Conservation (phyloP, 2,329 filamentous ascomycete species). For the Microsporum audouinii region DNA sequence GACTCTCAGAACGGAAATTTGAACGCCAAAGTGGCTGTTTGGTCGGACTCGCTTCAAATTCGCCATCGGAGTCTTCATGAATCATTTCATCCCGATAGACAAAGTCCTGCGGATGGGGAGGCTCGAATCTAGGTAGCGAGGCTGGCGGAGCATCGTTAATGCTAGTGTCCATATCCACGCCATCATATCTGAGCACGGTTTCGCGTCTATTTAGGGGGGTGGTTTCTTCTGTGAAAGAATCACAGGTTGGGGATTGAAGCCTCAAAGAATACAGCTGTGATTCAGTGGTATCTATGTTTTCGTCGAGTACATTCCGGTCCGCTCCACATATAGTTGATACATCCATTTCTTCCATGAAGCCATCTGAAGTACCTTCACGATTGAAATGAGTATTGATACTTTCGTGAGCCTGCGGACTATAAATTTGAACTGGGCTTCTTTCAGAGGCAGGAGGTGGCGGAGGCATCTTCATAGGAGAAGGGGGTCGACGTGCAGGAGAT, state of each 20-base stretch:
- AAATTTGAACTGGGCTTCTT: not conserved
- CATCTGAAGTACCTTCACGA: not conserved
- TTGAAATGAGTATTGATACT: not conserved
- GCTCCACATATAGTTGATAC: not conserved
- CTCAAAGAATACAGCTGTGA: constrained; percentile 10
- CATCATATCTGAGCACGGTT: constrained; percentile 14
- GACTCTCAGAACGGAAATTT: not conserved
- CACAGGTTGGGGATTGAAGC: not conserved
- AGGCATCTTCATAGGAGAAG: constrained; percentile 29
- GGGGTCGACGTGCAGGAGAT: constrained; percentile 35
- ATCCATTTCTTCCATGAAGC: not conserved
- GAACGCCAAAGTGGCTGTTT: not conserved
- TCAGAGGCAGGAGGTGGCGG: not conserved
- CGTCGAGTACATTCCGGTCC: not conserved
- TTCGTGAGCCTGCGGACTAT: not conserved
- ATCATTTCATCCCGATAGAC: constrained; percentile 15
- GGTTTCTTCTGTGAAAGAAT: not conserved
- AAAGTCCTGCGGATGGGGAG: constrained; percentile 9
- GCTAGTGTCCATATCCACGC: constrained; percentile 13
- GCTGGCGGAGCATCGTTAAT: constrained; percentile 13
- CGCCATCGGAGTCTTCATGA: constrained; percentile 21
- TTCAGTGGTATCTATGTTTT: constrained; percentile 12
- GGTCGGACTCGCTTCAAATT: constrained; percentile 15
- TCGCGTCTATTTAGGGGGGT: not conserved
- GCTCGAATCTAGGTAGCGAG: constrained; percentile 14